phyloP scores from a whole-genome alignment of 805 yeast species.

The Komagataella ulmi region DNA sequence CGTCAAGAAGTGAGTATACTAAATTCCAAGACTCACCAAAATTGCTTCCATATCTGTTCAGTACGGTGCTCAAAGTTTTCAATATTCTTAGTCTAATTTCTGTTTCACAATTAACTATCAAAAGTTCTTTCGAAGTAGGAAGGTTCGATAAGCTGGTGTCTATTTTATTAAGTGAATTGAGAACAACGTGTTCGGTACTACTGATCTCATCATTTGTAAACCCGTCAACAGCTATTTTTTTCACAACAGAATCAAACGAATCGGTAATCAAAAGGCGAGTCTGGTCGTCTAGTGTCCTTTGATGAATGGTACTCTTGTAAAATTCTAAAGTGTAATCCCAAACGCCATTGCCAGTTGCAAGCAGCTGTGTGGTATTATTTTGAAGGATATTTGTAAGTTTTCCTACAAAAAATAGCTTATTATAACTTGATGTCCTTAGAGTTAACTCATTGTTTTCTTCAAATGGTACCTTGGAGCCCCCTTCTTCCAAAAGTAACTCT shows the following conservation, averaged over 20 bases:
- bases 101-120: slow-evolving; percentile 43
- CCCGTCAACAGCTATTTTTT: slow-evolving; percentile 24
- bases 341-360: neutral
- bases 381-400: neutral
- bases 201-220: slow-evolving; percentile 11
- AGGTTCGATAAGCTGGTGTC: slow-evolving; percentile 26
- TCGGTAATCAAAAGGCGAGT: slow-evolving; percentile 34
- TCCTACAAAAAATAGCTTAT: neutral
- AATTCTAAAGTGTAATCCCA: slow-evolving; percentile 9
- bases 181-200: slow-evolving; percentile 31
- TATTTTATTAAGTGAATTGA: slow-evolving; percentile 32
- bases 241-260: slow-evolving; percentile 38
- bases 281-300: slow-evolving; percentile 26
- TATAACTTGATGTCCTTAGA: neutral
- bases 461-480: neutral
- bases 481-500: slow-evolving; percentile 5
- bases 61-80: slow-evolving; percentile 52
- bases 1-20: slow-evolving; percentile 47
- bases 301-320: slow-evolving; percentile 29
- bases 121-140: slow-evolving; percentile 24
- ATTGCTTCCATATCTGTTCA: slow-evolving; percentile 63
- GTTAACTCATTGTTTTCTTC: neutral
- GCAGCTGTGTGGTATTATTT: neutral
- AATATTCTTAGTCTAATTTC: slow-evolving; percentile 54
- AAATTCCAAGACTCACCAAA: slow-evolving; percentile 53